Base-by-base conservation (phyloP, 352 stramenopile genomes). In the Phytophthora colocasiae region DNA sequence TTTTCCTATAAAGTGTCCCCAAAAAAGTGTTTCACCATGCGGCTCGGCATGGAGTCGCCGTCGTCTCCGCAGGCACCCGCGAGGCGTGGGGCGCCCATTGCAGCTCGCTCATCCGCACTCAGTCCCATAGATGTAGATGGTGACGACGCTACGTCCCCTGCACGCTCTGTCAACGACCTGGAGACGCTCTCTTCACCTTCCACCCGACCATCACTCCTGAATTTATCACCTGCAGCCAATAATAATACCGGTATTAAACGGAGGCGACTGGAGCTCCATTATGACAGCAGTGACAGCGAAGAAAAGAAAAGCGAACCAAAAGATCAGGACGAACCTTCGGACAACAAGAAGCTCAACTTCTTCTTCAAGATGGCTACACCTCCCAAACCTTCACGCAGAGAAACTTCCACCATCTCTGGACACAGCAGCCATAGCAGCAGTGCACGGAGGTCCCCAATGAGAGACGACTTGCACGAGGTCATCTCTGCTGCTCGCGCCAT, bases 401-500 rank as follows among this genome's bases (percentile, higher is more conserved):
- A 46, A n/a, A 29, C 24, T 9, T 19, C 36, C 17, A 50, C 10
- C 6, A 29, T 32, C 12, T 15, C 5, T 22, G 15, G 32, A 10
- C 39, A 17, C 3, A 56, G 55, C 34, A 34, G 49, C 15, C 62
- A 34, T 3, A 66, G 11, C 19, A 63, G 40, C 45, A 73, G 58
- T 48, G 53, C 34, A 0, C 24, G 11, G n/a, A 53, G 52, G 53
- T 49, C 55, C 38, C 38, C 29, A 15, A 27, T 11, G 27, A 29
- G 41, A 19, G 63, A 66, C 12, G 46, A 67, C n/a, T 44, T 49
- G 14, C 53, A 36, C 9, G 66, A 55, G 9, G 29, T 66, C 4
- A 69, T 85, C 4, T 73, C 40, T 15, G 74, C 78, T 29, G 31
- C 73, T 6, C 60, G 72, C 12, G 65, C 78, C 15, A 74, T 49